phyloP scores from a whole-genome alignment of 805 yeast species.

The Metschnikowia koreensis region DNA sequence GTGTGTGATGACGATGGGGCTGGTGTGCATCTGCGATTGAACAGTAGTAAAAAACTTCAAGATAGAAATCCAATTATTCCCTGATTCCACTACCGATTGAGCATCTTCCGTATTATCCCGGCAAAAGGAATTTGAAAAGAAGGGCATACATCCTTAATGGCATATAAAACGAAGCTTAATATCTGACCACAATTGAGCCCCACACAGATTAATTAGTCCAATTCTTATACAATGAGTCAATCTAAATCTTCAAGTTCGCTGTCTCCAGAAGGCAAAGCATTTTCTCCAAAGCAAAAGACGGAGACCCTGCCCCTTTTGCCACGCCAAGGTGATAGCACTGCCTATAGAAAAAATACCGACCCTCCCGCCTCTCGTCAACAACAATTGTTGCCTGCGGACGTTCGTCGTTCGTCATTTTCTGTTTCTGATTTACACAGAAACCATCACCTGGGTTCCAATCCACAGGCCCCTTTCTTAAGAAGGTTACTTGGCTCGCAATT shows the following conservation, averaged over 20 bases:
- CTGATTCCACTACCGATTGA: neutral
- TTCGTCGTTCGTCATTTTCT: constrained; percentile 18
- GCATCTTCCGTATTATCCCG: neutral
- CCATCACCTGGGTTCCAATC: neutral
- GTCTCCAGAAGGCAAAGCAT: neutral
- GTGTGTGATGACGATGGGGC: neutral
- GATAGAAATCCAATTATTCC: no score
- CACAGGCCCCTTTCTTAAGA: constrained; percentile 26
- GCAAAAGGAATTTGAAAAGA: neutral
- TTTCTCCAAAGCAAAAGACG: neutral
- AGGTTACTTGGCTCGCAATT: constrained; percentile 27
- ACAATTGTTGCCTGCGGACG: constrained; percentile 1
- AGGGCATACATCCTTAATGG: neutral
- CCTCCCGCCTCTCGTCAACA: constrained; percentile 1
- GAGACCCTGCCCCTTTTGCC: constrained; percentile 10
- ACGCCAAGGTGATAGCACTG: neutral
- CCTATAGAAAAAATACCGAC: neutral
- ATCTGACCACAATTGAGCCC: neutral
- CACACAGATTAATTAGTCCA: neutral
- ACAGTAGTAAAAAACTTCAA: no score
- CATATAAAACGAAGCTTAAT: neutral
- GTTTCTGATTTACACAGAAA: constrained; percentile 15
- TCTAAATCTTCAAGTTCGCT: neutral
- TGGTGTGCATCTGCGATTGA: no score
- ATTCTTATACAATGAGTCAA: neutral